These are phyloP conservation scores for Trichoderma sp. DNA, from an alignment of 2,329 filamentous ascomycete species.

Conservation along the genomic window DNA sequence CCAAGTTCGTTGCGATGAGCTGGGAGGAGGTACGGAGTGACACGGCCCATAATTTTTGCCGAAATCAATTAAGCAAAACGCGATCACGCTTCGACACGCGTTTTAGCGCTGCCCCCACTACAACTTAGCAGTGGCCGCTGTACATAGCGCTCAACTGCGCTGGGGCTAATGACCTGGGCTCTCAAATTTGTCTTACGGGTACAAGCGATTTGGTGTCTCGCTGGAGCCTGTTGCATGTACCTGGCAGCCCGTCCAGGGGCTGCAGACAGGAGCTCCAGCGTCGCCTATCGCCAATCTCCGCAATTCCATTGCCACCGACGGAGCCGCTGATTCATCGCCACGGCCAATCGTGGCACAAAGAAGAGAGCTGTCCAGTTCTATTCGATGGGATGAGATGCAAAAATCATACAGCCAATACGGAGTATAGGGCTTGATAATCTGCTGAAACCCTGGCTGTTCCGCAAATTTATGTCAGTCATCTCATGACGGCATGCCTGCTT, in stretches of 20 bases:
- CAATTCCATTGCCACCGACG: neutral
- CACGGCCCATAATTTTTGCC: slow-evolving; percentile 14
- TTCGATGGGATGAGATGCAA: neutral
- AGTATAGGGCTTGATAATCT: neutral
- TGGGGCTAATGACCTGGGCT: neutral
- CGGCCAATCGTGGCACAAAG: neutral
- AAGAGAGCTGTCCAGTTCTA: slow-evolving; percentile 1
- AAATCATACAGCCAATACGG: neutral
- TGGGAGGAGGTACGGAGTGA: slow-evolving; percentile 14
- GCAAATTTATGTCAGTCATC: neutral
- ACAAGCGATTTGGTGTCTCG: neutral
- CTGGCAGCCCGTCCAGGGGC: neutral
- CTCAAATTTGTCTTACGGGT: neutral
- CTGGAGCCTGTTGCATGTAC: neutral
- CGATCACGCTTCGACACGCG: slow-evolving; percentile 23
- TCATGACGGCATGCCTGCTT: neutral
- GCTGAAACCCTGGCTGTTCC: neutral
- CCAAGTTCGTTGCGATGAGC: slow-evolving; percentile 1
- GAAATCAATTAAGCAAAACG: slow-evolving; percentile 22
- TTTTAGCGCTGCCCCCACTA: slow-evolving; percentile 17
- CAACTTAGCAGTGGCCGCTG: neutral
- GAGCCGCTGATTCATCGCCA: slow-evolving; percentile 1
- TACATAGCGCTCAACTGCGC: neutral
- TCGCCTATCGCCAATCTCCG: slow-evolving; percentile 13
- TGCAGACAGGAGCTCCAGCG: neutral